These are phyloP conservation scores for Penicillium soppii DNA, from an alignment of 495 filamentous ascomycete species.

Conservation along the genomic window DNA sequence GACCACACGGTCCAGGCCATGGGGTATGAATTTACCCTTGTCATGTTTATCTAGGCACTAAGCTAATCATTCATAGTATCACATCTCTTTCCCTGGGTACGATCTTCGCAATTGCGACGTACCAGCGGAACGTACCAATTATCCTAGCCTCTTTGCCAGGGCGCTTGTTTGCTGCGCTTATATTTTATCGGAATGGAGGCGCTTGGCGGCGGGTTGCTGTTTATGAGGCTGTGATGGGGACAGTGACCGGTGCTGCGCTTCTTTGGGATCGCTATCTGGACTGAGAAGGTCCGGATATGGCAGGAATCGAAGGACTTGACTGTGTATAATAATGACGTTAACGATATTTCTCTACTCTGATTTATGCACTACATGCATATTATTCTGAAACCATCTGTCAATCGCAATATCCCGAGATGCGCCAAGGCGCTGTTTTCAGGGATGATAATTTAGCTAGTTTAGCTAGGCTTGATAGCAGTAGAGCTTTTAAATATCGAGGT, in stretches of 20 bases:
- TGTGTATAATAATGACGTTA: neutral
- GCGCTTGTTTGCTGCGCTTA: conserved; percentile 11
- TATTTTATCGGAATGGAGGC: conserved; percentile 14
- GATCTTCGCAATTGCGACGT: conserved; percentile 16
- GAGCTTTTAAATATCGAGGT: no score
- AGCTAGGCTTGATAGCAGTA: no score
- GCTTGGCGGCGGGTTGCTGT: conserved; percentile 10
- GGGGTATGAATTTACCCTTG: conserved; percentile 1
- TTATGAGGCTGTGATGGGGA: conserved; percentile 13
- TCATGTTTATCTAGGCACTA: neutral
- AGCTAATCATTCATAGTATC: conserved; percentile 18
- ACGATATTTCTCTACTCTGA: no score
- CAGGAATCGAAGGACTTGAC: neutral
- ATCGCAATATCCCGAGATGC: no score
- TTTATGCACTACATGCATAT: no score
- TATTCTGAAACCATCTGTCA: no score
- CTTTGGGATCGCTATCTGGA: conserved; percentile 10
- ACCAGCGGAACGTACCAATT: conserved; percentile 12
- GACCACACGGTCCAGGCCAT: conserved; percentile 9
- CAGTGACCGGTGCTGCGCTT: conserved; percentile 11
- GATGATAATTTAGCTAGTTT: no score
- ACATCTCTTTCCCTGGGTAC: conserved; percentile 18
- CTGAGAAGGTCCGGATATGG: no score
- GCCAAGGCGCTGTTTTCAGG: no score
- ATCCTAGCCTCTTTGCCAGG: conserved; percentile 16